Evolutionary conservation across 306 rosid genomes (phyloP), one percentile per base, ranked within the genome.

Genomic region (Prunus davidiana): DNA sequence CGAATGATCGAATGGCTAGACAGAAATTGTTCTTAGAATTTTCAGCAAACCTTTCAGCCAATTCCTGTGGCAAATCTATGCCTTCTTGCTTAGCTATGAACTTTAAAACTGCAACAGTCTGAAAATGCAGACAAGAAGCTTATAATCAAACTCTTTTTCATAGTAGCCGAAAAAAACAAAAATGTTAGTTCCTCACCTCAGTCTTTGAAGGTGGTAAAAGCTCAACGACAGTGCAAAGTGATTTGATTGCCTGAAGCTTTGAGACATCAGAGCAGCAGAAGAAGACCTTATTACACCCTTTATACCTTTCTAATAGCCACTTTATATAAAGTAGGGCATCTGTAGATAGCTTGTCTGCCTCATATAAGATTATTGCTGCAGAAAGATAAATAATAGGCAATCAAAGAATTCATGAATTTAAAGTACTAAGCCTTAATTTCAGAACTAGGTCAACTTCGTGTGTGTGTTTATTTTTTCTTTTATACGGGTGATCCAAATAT

Each of bases 231-330:
- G 89, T 85, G 86, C 97, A 93, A 57, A 88, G 76, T 56, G 87
- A 51, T 75, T 76, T 85, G 52, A 93, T 78, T 64, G 82, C 89
- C 65, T 87, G 89, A 75, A 93, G 94, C 77, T 87, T 91, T 11
- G 97, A 85, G 71, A 70, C 79, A 78, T 93, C 97, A 77, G 91
- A 80, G 82, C 97, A 93, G 80, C 98, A 91, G 79, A 91, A 93
- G 89, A 91, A 90, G 22, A 93, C 79, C 83, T 88, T 93, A 54
- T 76, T 88, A 64, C 90, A 79, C 4, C 89, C 98, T 52, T 84
- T 86, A 56, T 90, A 80, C 77, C 82, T 87, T 67, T 91, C 98
- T 18, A 93, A 83, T 18, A 86, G 81, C 97, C 98, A 93, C 86
- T 85, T 91, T 1, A 90, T 82, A 61, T 91, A 91, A 73, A 88